A percentile compares a stretch with the other conserved stretches of the same genome.
Evolutionary conservation across 768 basidiomycete genomes (phyloP).

Genomic region (Lentinus tigrinus): DNA sequence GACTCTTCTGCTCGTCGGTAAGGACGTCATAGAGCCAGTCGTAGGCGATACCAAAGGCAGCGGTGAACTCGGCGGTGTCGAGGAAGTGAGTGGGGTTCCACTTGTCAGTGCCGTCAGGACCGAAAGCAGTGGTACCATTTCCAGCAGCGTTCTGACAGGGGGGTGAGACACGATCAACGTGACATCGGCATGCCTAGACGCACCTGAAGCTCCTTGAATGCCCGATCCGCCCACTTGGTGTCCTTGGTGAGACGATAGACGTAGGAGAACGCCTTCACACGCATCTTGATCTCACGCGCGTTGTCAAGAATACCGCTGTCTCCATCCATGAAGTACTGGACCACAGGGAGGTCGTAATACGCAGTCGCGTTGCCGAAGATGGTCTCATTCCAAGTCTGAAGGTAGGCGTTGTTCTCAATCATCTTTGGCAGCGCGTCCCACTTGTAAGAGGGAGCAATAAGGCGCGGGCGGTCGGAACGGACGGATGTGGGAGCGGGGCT

Average conservation of each 20-base stretch:
- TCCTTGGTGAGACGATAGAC: conserved; percentile 90
- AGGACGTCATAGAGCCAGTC: conserved; percentile 94
- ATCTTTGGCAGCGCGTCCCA: conserved; percentile 80
- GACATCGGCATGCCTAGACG: conserved; percentile 26
- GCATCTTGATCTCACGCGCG: conserved; percentile 84
- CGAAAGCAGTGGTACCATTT: conserved; percentile 63
- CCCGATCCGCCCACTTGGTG: conserved; percentile 86
- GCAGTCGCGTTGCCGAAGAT: conserved; percentile 86
- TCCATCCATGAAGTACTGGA: conserved; percentile 73
- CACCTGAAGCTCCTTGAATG: conserved; percentile 82
- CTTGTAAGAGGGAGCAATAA: conserved; percentile 90
- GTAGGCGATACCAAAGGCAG: conserved; percentile 90
- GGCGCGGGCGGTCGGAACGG: conserved; percentile 80
- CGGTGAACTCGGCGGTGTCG: conserved; percentile 85
- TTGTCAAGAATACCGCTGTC: conserved; percentile 90
- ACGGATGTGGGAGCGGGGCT: conserved; percentile 58
- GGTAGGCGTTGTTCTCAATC: conserved; percentile 82
- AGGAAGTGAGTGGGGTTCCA: conserved; percentile 96
- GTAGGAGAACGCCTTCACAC: conserved; percentile 91
- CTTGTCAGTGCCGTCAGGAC: conserved; percentile 53
- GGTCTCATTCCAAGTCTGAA: conserved; percentile 84
- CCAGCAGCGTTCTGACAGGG: conserved; percentile 69
- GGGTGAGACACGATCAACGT: neutral
- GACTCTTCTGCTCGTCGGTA: conserved; percentile 66
- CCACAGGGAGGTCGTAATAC: conserved; percentile 64